Base-by-base conservation (phyloP, 805 yeast species). In the Ascoidea tarda region DNA sequence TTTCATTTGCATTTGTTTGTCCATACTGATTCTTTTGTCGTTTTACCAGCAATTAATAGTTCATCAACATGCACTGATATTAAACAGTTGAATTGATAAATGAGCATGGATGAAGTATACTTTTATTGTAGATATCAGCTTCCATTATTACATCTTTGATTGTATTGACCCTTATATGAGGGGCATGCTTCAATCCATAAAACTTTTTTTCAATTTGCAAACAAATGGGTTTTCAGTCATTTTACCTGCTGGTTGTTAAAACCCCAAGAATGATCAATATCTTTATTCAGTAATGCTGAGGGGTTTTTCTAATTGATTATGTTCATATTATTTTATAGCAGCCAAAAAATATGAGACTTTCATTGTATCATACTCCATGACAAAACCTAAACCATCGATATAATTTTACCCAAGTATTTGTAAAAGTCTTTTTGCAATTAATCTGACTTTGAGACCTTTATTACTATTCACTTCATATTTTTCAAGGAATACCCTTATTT, bases 261-360 rank as follows among this genome's bases (percentile, higher is more conserved):
- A 28, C 50, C 53, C 4, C 49, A 38, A 5, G 49, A 38, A 32
- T 49, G 45, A 33, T 55, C 54, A 10, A 56, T 48, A 5, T 49
- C 44, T 5, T 54, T 55, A 38, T 52, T 51, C 3, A 54, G 45
- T 32, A 56, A 54, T n/a, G n/a, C n/a, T n/a, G 14, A 52, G 55
- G 48, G 46, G 54, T 10, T 55, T 52, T 5, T 52, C 52, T 50
- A 54, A 56, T 16, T 47, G n/a, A 32, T 54, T 56, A 12, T 2
- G 50, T 33, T 2, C 12, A 2, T 49, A 50, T 52, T 6, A 46
- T 16, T 4, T 50, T 51, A 3, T 38, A 16, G 2, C 33, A 42
- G 5, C 47, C 5, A 4, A 51, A 5, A 16, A 49, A 16, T 50
- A 33, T 1, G 52, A 1, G 3, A 51, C 38, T 47, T 54, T 50